Evolutionary conservation across 2,329 filamentous ascomycete genomes (phyloP), one percentile per base, ranked within the genome.

Genomic region (Trichoderma asperellum): DNA sequence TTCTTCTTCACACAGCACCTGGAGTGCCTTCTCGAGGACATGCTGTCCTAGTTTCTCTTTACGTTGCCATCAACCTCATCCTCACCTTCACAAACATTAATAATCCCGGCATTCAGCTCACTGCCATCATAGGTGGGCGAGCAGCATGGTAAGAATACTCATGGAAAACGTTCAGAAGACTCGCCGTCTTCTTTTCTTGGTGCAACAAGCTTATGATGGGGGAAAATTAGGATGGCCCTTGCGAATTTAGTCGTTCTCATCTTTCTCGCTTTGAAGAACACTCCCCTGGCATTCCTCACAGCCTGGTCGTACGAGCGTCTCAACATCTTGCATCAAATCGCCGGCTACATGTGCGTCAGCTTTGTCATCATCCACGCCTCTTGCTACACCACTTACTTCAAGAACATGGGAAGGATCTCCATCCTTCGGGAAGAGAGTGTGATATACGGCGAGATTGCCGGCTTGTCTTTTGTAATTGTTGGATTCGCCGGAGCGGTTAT

Each of bases 251-350:
- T 80, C 14, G 77, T 89, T 18, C 80, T 87, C 14, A 79, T 87
- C 14, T 84, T 88, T 60, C 77, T 89, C 18, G 81, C 84, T 1
- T 78, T 89, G 53, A 88, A 88, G 73, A 88, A 89, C 73, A 89
- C 87, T 0, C 87, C 87, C 0, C 75, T 89, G 21, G 83, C 83
- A 0, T 82, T 83, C 70, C 72, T 89, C 12, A 84, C 84, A 1
- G 78, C 82, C 1, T 86, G 84, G 73, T 88, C 86, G 5, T 87
- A 89, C 74, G 87, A 89, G 70, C 82, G 85, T 24, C 82, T 89
- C 63, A 89, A 88, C 73, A 80, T 84, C 60, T 79, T 89, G 2
- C 87, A 89, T 72, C 84, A 84, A 69, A 77, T 86, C 21, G 81
- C 83, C 4, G 87, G 87, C 2, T 85, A 83, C 72, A 81, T 80